A percentile compares a stretch with the other conserved stretches of the same genome.
phyloP scores from a whole-genome alignment of 106 monocot genomes.

The Amphibolis antarctica region DNA sequence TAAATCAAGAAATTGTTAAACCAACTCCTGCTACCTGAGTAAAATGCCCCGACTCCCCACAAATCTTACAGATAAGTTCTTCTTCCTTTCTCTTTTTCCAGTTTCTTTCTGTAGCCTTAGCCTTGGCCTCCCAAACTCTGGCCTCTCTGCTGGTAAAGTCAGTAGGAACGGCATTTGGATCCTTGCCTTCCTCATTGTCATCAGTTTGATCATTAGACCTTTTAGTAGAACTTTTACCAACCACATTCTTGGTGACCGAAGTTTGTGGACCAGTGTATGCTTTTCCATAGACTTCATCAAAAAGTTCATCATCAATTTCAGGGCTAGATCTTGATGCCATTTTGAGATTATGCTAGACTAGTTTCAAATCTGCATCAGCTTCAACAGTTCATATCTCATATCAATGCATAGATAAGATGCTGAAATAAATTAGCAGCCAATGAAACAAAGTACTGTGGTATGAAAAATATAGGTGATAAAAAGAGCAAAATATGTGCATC shows the following conservation, averaged over 20 bases:
- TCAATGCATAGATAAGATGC: neutral
- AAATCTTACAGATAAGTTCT: constrained; percentile 98
- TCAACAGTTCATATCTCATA: neutral
- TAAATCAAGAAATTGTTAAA: too few species aligned
- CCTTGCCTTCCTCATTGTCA: constrained; percentile 47
- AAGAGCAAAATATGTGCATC: too few species aligned
- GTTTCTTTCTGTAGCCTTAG: constrained; percentile 88
- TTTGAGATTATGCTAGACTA: neutral
- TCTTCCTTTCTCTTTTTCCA: constrained; percentile 97
- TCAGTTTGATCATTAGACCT: constrained; percentile 40
- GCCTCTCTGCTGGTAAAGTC: constrained; percentile 97
- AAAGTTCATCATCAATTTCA: constrained; percentile 93
- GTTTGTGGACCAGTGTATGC: constrained; percentile 73
- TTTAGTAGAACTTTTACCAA: constrained; percentile 27
- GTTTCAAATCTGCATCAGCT: constrained; percentile 1
- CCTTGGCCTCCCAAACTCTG: constrained; percentile 95
- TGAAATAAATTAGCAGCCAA: too few species aligned
- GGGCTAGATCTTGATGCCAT: constrained; percentile 58
- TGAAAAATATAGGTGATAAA: too few species aligned
- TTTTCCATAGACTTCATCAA: constrained; percentile 91
- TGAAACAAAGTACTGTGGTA: too few species aligned
- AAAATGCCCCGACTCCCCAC: constrained; percentile 89
- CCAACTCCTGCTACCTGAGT: constrained; percentile 63
- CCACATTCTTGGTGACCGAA: constrained; percentile 18
- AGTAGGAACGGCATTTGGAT: constrained; percentile 94